Evolutionary conservation across 208 protist genomes (phyloP), one percentile per base, ranked within the genome.

Genomic region (Leishmania tropica): DNA sequence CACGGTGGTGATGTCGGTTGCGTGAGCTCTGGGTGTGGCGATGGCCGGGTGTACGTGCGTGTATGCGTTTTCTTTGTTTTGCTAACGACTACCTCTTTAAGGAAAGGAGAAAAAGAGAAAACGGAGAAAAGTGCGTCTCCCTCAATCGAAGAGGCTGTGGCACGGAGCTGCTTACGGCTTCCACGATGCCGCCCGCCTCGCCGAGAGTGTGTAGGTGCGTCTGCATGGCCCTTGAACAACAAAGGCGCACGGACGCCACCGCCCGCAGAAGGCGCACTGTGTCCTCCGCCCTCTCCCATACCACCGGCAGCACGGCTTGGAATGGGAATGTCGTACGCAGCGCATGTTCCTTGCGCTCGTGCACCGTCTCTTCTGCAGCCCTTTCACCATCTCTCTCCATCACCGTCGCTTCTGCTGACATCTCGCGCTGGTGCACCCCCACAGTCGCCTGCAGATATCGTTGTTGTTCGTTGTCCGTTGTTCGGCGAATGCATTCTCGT

Each of bases 381-480:
- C 31, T 85, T 81, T 75, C 51, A 7, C 31, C 67, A 40, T 68
- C 31, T 78, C 31, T 40, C 31, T 68, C 31, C 60, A 68, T 64
- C 62, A 68, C 31, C 15, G 15, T 40, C 31, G 2, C 62, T 17
- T 40, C 62, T 5, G 31, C 28, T 19, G 31, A 21, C 56, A 24
- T 62, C 56, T 62, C 28, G 56, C 24, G 24, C 56, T 54, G 51
- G 51, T 13, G 51, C 17, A 21, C 31, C 31, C 31, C 19, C 58
- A 28, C 28, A 35, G 58, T 35, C 28, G 6, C 28, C 24, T 31
- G 0, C 58, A 64, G 11, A 31, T 31, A 3, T 28, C 42, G 42
- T 58, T 24, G 54, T n/a, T 24, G 24, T 58, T 10, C 54, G 2
- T 10, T n/a, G 45, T 8, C 45, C 45, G 51, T 54, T 54, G 15